Base-by-base conservation (phyloP, 2,329 filamentous ascomycete genomes). In the Onygenales sp. region DNA sequence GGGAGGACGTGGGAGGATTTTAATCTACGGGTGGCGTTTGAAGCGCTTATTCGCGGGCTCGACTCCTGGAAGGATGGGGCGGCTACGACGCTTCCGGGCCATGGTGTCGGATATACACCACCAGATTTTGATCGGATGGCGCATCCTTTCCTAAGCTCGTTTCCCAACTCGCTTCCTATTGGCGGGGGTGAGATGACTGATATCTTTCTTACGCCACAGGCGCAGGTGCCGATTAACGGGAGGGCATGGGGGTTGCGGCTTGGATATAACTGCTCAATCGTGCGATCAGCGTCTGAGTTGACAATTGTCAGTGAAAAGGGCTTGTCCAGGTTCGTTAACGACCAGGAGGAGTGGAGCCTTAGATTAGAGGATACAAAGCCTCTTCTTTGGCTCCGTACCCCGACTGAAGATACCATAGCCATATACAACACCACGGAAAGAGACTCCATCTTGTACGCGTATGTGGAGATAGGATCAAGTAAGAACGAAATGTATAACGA, bases 241-340 rank as follows among this genome's bases (percentile, higher is more conserved):
- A 49, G 7, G 5, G 43, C 35, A 9, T 55, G 54, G 54, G 54
- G 54, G 7, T 17, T 55, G 27, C 51, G 54, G 6, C 31, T 55
- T 5, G 45, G 39, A 21, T 55, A 51, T 17, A 55, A 53, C 27
- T 55, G 54, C 27, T 50, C 45, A 6, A 41, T 44, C 10, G 54
- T 55, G 7, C 33, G 43, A 10, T 44, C 51, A 27, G 54, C 41
- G 14, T 53, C 51, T 8, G 46, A 55, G 27, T 53, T 55, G 27
- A 54, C 51, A 27, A 27, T 27, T 5, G 5, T 27, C 21, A 27
- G 5, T 27, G 1, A 27, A 27, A 27, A 27, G 21, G 21, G 3
- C 21, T 27, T 5, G 21, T 27, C 21, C 21, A 27, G 21, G 21
- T 27, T 27, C 21, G 21, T 5, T 27, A 27, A 5, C 21, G 21